A percentile compares a stretch with the other conserved stretches of the same genome.
phyloP scores from a whole-genome alignment of 2,329 filamentous ascomycete genomes.

The Ophidiomyces ophidiicola region DNA sequence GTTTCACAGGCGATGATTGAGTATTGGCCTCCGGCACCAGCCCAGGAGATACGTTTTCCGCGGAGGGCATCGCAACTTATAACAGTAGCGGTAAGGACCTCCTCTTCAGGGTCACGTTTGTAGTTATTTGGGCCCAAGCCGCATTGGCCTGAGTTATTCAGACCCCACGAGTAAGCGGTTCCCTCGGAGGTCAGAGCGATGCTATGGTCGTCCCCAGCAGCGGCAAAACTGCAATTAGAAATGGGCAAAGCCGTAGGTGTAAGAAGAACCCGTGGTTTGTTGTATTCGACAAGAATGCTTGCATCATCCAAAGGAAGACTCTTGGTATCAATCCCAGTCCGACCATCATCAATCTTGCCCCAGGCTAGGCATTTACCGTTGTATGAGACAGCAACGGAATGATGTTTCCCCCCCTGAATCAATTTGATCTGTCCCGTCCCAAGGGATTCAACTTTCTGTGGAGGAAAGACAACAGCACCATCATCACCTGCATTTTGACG shows the following conservation, averaged over 20 bases:
- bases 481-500: constrained; percentile 53
- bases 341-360: constrained; percentile 48
- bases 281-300: too few species aligned
- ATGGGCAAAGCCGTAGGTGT: constrained; percentile 50
- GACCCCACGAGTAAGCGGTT: constrained; percentile 66
- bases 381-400: constrained; percentile 50
- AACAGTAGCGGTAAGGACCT: constrained; percentile 61
- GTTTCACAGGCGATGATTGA: too few species aligned
- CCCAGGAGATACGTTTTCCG: constrained; percentile 60
- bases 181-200: constrained; percentile 58
- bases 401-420: constrained; percentile 62
- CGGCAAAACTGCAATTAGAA: constrained; percentile 45
- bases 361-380: constrained; percentile 46
- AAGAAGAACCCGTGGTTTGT: constrained; percentile 56
- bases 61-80: constrained; percentile 76
- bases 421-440: constrained; percentile 54
- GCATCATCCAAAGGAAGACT: constrained; percentile 53
- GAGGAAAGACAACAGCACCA: constrained; percentile 59
- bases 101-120: too few species aligned
- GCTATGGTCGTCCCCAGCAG: constrained; percentile 59
- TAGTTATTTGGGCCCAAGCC: constrained; percentile 61
- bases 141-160: constrained; percentile 67
- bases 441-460: constrained; percentile 52
- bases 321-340: constrained; percentile 50
- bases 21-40: too few species aligned